These are phyloP conservation scores for Delonix regia DNA, from an alignment of 306 rosid species.

Conservation along the genomic window DNA sequence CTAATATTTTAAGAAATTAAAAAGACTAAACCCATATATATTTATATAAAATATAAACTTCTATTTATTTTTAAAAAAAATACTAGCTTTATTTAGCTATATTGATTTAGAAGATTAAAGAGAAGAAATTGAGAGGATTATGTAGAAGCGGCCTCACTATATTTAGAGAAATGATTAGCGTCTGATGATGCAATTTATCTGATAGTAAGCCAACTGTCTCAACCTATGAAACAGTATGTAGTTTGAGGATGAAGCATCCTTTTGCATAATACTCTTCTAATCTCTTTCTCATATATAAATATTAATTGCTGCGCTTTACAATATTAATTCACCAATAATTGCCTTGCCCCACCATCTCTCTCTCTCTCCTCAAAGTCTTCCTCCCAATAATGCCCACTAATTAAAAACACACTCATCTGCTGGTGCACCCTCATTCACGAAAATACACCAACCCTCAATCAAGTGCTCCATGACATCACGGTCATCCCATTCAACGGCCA, in stretches of 20 bases:
- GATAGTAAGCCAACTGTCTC: conserved; percentile 43
- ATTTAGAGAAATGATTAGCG: background rate
- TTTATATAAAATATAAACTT: no score
- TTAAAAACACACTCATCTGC: no score
- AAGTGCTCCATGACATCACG: conserved; percentile 11
- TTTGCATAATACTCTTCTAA: background rate
- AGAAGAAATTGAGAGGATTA: no score
- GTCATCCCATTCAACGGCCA: background rate
- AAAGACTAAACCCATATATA: no score
- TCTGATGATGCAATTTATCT: conserved; percentile 26
- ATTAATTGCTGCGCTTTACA: conserved; percentile 31
- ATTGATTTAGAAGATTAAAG: no score
- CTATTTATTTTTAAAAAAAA: no score
- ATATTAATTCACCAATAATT: background rate
- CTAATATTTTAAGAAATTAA: no score
- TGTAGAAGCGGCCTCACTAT: no score
- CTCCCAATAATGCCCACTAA: background rate
- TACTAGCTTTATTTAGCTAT: no score
- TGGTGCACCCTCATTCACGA: background rate
- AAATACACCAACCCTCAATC: background rate
- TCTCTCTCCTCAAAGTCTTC: no score
- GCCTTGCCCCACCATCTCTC: background rate
- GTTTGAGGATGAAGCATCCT: conserved; percentile 9
- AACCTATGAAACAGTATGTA: conserved; percentile 36
- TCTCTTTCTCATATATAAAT: no score